Conservation (phyloP, 768 basidiomycete species). For the Naganishia vishniacii region DNA sequence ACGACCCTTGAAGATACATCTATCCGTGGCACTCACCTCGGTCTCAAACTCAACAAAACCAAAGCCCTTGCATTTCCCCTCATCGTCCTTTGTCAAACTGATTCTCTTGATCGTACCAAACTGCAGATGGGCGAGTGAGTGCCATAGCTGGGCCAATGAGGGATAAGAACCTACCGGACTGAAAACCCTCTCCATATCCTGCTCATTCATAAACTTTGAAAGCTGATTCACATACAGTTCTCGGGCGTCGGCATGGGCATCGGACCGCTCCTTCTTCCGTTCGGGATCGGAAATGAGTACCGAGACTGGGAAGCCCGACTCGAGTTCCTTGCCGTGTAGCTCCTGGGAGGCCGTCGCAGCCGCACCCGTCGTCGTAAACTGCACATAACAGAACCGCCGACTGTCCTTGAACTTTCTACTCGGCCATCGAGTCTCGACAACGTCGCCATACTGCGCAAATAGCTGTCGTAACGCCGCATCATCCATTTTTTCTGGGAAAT, state of each 20-base stretch:
- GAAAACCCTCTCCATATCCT: constrained; percentile 74
- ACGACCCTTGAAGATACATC: neutral
- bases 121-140: constrained; percentile 49
- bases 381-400: constrained; percentile 88
- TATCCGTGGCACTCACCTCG: constrained; percentile 55
- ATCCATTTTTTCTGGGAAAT: constrained; percentile 81
- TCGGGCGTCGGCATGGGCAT: constrained; percentile 72
- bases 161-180: constrained; percentile 56
- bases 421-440: constrained; percentile 96
- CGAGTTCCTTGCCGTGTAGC: constrained; percentile 70
- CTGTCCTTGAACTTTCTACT: constrained; percentile 92
- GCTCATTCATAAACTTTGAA: constrained; percentile 67
- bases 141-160: neutral
- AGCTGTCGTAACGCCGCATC: constrained; percentile 68
- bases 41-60: constrained; percentile 87
- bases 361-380: constrained; percentile 76
- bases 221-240: constrained; percentile 86
- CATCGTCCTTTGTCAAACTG: constrained; percentile 67
- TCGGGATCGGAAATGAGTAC: constrained; percentile 88
- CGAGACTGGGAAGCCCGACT: constrained; percentile 61
- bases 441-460: constrained; percentile 79
- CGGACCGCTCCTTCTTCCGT: constrained; percentile 80
- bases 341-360: constrained; percentile 67
- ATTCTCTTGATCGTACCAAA: constrained; percentile 78
- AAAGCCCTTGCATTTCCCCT: constrained; percentile 70